Percentiles rank a stretch among this genome's conserved stretches.
phyloP scores from a whole-genome alignment of 2,329 filamentous ascomycete genomes.

The Stemphylium vesicarium region DNA sequence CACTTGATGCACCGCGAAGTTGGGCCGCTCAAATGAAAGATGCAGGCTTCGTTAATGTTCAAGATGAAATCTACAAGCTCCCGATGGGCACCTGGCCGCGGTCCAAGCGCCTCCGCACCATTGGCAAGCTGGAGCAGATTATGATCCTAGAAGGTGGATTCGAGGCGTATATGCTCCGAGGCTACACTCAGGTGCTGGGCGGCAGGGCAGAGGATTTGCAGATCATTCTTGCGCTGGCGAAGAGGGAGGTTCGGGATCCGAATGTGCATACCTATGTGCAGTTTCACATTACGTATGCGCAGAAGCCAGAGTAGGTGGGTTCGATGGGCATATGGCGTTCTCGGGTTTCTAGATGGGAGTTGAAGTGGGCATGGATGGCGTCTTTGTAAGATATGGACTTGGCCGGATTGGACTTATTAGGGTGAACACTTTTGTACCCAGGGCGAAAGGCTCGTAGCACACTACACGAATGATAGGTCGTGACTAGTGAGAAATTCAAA shows the following conservation, averaged over 20 bases:
- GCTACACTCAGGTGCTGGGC: constrained; percentile 27
- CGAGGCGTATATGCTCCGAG: constrained; percentile 33
- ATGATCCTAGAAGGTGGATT: constrained; percentile 34
- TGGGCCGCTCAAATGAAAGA: constrained; percentile 45
- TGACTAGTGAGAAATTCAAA: too few relatives aligned
- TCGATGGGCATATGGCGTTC: too few relatives aligned
- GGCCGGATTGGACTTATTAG: too few relatives aligned
- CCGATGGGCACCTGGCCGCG: constrained; percentile 40
- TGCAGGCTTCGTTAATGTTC: constrained; percentile 54
- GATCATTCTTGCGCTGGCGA: constrained; percentile 25
- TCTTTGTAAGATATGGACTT: too few relatives aligned
- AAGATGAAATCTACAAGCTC: constrained; percentile 38
- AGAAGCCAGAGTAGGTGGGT: constrained; percentile 15
- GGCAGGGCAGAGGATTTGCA: constrained; percentile 25
- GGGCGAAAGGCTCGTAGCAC: too few relatives aligned
- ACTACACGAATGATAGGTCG: too few relatives aligned
- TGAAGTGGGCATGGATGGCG: too few relatives aligned
- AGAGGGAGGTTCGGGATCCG: constrained; percentile 28
- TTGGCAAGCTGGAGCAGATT: constrained; percentile 28
- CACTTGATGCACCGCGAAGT: constrained; percentile 38
- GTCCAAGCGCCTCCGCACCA: constrained; percentile 27
- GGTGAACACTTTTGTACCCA: too few relatives aligned
- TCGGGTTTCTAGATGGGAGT: too few relatives aligned
- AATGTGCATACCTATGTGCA: constrained; percentile 32
- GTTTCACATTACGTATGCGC: constrained; percentile 31